Evolutionary conservation across 495 filamentous ascomycete species (phyloP), one percentile per base, ranked within the genome.

Genomic region (Geoglossum glabrum): DNA sequence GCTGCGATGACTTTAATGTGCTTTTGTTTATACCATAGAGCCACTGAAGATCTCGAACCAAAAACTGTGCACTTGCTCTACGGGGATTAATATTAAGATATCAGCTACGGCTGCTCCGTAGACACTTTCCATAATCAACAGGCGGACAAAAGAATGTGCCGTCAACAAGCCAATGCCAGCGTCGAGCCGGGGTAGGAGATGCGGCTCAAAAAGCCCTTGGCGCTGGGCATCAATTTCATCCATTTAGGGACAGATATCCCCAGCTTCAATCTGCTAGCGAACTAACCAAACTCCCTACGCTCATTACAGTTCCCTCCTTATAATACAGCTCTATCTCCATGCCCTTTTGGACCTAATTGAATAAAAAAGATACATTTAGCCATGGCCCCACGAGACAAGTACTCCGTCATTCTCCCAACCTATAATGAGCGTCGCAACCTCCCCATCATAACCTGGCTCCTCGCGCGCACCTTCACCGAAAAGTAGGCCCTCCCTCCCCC

Each of bases 341-440:
- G 17, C 3, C n/a, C 46, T 28, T 52, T 27, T 52, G 17, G 3
- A n/a, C 19, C 17, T 28, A n/a, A 50, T 31, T 28, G 21, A 45
- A 27, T 27, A 45, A 21, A 40, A 56, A 9, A 38, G 27, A 33
- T 13, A 4, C 34, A 11, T 56, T 31, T 4, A 10, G 52, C 65
- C 55, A 77, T 75, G 68, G 67, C 73, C 43, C 66, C 69, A 54
- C 72, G 71, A 62, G 73, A 88, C 79, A 90, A 93, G 70, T 98
- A 95, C 78, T 90, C 90, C 61, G 84, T 97, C 69, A 89, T 97
- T 68, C 80, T 98, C 58, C 92, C 92, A 45, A 98, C 92, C 61
- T 98, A 95, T 78, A 97, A 98, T 66, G 93, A 98, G 76, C 87
- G 92, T 68, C 81, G 79, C 63, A 98, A 98, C 75, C 80, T 98